Evolutionary conservation across 176 grass and related monocot species (phyloP).

Genomic region (Pontederia crassipes): DNA sequence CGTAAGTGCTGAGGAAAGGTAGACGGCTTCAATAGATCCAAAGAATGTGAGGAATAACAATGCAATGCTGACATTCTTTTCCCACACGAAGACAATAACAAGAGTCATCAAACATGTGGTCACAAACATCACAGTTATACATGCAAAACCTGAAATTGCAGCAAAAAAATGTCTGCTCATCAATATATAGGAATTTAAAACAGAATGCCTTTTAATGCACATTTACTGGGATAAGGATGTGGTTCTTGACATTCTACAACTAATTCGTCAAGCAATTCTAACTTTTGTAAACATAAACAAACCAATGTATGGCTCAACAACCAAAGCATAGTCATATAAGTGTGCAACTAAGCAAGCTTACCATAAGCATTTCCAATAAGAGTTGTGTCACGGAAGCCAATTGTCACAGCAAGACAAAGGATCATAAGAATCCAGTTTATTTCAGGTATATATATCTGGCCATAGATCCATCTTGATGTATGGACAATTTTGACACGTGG

Average conservation of each 20-base stretch:
- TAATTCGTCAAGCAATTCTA: too few relatives aligned
- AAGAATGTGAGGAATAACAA: constrained; percentile 73
- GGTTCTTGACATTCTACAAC: too few relatives aligned
- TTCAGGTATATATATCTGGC: constrained; percentile 97
- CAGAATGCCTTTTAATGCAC: too few relatives aligned
- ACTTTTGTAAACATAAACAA: too few relatives aligned
- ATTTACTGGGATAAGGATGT: too few relatives aligned
- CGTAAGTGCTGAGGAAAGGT: constrained; percentile 83
- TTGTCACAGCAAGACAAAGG: constrained; percentile 72
- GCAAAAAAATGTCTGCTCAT: constrained; percentile 18
- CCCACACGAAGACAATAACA: constrained; percentile 85
- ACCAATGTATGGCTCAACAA: too few relatives aligned
- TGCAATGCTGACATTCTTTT: constrained; percentile 47
- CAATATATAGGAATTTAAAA: too few relatives aligned
- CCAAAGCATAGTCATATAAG: too few relatives aligned
- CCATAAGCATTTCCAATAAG: constrained; percentile 89
- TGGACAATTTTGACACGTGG: constrained; percentile 92
- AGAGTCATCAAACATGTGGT: constrained; percentile 86
- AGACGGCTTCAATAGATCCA: constrained; percentile 70
- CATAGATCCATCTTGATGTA: constrained; percentile 92
- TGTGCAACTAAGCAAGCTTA: constrained; percentile 17
- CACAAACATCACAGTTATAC: constrained; percentile 90
- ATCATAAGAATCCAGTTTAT: constrained; percentile 99
- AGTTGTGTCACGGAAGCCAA: constrained; percentile 74
- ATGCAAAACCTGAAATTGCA: constrained; percentile 79